phyloP scores from a whole-genome alignment of 306 rosid genomes.

The Citrullus mucosospermus region DNA sequence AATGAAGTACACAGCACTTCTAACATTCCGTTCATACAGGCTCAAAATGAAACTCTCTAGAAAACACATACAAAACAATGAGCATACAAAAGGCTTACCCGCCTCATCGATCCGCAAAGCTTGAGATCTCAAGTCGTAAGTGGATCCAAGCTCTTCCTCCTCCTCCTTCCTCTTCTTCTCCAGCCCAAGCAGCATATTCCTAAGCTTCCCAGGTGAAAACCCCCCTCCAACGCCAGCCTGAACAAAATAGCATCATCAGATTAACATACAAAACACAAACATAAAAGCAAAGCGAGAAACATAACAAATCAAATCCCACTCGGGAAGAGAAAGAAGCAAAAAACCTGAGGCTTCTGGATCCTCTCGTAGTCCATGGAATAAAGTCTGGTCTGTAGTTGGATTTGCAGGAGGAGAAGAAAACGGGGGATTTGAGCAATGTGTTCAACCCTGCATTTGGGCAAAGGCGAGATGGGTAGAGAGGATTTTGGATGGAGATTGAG shows the following conservation, averaged over 20 bases:
- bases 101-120: slow-evolving; percentile 49
- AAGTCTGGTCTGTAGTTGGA: background rate
- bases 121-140: slow-evolving; percentile 54
- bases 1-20: background rate
- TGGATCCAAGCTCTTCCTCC: slow-evolving; percentile 49
- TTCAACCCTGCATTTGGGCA: background rate
- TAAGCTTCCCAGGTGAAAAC: slow-evolving; percentile 81
- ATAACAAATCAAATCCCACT: background rate
- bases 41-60: background rate
- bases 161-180: slow-evolving; percentile 75
- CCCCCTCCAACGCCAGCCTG: slow-evolving; percentile 62
- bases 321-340: background rate
- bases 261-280: background rate
- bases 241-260: background rate
- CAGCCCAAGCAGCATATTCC: slow-evolving; percentile 71
- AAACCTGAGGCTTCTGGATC: slow-evolving; percentile 92
- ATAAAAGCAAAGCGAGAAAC: background rate
- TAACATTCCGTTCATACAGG: background rate
- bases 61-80: background rate
- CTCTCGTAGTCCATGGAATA: slow-evolving; percentile 71
- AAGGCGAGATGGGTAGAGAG: background rate
- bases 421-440: background rate
- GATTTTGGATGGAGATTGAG: background rate
- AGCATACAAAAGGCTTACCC: slow-evolving; percentile 30
- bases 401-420: background rate